Evolutionary conservation across 192 early-diverging fungal genomes (phyloP).

Genomic region (Obelidium mucronatum): DNA sequence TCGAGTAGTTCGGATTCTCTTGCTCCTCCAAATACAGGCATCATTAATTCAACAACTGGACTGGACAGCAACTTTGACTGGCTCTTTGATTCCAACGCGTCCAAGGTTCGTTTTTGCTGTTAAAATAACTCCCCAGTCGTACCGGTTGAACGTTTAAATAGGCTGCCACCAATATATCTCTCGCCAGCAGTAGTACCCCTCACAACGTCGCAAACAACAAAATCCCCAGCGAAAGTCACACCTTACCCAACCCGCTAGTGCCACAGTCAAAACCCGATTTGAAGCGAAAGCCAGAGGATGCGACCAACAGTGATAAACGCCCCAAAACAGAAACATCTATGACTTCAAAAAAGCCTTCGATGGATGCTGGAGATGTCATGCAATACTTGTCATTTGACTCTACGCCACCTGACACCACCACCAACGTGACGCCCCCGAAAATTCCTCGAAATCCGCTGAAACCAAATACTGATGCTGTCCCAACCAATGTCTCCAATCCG

Average conservation of each 20-base stretch:
- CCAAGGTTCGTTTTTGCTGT: background rate
- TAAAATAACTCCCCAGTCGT: background rate
- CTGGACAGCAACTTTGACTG: background rate
- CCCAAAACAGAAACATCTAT: background rate
- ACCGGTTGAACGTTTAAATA: background rate
- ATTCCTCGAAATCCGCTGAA: background rate
- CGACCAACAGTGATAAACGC: background rate
- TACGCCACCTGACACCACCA: background rate
- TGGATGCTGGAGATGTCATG: background rate
- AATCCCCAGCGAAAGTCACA: background rate
- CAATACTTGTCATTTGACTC: background rate
- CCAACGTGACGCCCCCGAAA: background rate
- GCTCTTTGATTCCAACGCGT: background rate
- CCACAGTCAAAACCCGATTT: background rate
- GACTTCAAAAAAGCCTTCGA: background rate
- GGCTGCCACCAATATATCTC: background rate
- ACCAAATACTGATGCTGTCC: background rate
- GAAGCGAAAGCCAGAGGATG: background rate
- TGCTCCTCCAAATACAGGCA: too few species aligned
- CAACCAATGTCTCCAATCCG: background rate
- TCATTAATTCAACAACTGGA: background rate
- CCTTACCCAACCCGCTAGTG: background rate
- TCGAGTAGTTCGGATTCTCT: too few species aligned
- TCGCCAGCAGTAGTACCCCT: background rate
- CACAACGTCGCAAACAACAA: background rate